These are phyloP conservation scores for Tetrahymena thermophila DNA, from an alignment of 73 alveolate species.

Conservation along the genomic window DNA sequence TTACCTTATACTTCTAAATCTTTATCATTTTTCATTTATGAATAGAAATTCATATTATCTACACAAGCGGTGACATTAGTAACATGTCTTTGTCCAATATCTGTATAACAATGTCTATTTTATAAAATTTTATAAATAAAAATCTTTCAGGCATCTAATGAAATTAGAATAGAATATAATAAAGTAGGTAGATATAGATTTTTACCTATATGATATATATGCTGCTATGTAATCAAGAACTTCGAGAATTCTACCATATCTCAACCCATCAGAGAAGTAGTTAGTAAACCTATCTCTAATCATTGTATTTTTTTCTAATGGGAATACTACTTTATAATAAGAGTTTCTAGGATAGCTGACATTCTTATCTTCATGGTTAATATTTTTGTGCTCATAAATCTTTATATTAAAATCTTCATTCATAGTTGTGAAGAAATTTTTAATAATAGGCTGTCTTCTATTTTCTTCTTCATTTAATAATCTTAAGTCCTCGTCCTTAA, in stretches of 20 bases:
- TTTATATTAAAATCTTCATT: not conserved
- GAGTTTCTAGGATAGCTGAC: not conserved
- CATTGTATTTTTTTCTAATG: not conserved
- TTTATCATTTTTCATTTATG: not conserved
- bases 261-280: constrained; percentile 4
- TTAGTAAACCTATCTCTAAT: not conserved
- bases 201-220: constrained; percentile 4
- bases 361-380: not conserved
- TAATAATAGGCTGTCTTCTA: not conserved
- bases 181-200: not conserved
- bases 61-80: constrained; percentile 28
- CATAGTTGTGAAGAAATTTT: not conserved
- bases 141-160: not conserved
- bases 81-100: not conserved
- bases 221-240: constrained; percentile 21
- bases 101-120: not conserved
- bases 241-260: constrained; percentile 31
- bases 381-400: not conserved
- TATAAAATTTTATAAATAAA: not conserved
- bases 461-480: not conserved
- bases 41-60: constrained; percentile 9
- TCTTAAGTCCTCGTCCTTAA: not conserved
- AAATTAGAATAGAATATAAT: no score
- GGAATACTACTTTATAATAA: not conserved
- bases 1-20: constrained; percentile 9